Evolutionary conservation across 2,329 filamentous ascomycete genomes (phyloP).

Genomic region (Periconia sp.): DNA sequence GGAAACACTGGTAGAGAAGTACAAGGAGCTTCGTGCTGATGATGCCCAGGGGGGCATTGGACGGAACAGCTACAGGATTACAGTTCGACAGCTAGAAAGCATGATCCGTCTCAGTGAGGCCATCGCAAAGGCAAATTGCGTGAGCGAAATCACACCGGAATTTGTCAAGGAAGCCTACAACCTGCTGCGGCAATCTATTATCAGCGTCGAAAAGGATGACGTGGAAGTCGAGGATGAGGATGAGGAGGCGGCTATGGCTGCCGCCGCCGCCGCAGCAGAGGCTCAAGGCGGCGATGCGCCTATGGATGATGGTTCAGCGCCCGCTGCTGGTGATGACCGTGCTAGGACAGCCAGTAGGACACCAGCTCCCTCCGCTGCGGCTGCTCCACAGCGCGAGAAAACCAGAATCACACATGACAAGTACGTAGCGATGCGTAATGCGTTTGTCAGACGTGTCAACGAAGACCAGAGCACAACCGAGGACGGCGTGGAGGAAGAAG

Average conservation of each 20-base stretch:
- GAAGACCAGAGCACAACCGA: conserved; percentile 75
- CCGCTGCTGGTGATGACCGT: conserved; percentile 28
- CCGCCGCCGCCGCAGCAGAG: conserved; percentile 52
- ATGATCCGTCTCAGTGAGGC: conserved; percentile 95
- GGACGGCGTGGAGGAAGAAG: conserved; percentile 83
- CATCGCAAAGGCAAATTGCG: conserved; percentile 97
- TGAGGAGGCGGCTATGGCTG: conserved; percentile 59
- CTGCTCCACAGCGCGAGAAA: conserved; percentile 57
- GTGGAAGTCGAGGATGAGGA: conserved; percentile 87
- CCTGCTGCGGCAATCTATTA: conserved; percentile 89
- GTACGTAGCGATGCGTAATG: conserved; percentile 86
- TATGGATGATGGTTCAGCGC: conserved; percentile 35
- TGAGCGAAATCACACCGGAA: conserved; percentile 79
- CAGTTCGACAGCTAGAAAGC: conserved; percentile 91
- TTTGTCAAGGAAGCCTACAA: conserved; percentile 94
- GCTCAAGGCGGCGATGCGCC: conserved; percentile 48
- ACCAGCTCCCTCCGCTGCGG: conserved; percentile 17
- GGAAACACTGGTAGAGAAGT: conserved; percentile 81
- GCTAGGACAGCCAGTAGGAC: conserved; percentile 39
- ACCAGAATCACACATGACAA: conserved; percentile 95
- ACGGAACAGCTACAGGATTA: conserved; percentile 95
- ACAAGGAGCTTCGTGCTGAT: conserved; percentile 91
- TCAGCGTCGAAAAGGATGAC: conserved; percentile 96
- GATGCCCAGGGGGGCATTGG: conserved; percentile 93
- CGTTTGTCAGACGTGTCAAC: conserved; percentile 79